Percentiles rank a stretch among this genome's conserved stretches.
These are phyloP conservation scores for Pythium rishiriense DNA, from an alignment of 352 stramenopile genomes.

Conservation along the genomic window DNA sequence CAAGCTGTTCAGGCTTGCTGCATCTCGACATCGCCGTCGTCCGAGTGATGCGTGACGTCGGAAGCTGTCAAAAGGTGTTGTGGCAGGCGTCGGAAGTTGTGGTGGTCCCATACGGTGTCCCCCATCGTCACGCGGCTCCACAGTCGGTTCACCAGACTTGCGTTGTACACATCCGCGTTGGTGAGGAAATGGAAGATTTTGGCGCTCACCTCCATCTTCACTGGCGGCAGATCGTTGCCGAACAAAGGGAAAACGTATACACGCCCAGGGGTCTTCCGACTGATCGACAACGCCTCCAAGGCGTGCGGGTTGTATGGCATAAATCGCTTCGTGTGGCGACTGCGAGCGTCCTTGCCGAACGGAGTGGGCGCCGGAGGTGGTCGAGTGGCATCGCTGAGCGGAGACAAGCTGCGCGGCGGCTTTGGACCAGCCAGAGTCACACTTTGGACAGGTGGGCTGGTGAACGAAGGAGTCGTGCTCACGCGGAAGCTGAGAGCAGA, in stretches of 20 bases:
- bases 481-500: constrained; percentile 11
- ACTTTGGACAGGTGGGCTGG: constrained; percentile 6
- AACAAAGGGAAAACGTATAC: constrained; percentile 81
- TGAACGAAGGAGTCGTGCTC: constrained; percentile 11
- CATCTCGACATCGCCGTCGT: constrained; percentile 24
- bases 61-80: background rate
- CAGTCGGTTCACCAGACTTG: constrained; percentile 79
- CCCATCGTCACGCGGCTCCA: constrained; percentile 81
- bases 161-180: constrained; percentile 80
- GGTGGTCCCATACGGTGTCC: constrained; percentile 74
- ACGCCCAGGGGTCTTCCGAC: constrained; percentile 20
- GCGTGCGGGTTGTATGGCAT: constrained; percentile 21
- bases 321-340: constrained; percentile 11
- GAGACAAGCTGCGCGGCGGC: constrained; percentile 26
- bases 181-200: constrained; percentile 74
- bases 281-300: constrained; percentile 17
- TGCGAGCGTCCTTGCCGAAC: background rate
- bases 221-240: constrained; percentile 49
- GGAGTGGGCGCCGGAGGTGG: constrained; percentile 19
- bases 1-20: constrained; percentile 1
- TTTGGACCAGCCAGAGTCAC: background rate
- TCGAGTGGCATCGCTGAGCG: constrained; percentile 26
- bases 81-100: constrained; percentile 50
- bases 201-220: constrained; percentile 61
- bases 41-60: constrained; percentile 19